Evolutionary conservation across 352 stramenopile species (phyloP).

Genomic region (Globisporangium orthogonon): DNA sequence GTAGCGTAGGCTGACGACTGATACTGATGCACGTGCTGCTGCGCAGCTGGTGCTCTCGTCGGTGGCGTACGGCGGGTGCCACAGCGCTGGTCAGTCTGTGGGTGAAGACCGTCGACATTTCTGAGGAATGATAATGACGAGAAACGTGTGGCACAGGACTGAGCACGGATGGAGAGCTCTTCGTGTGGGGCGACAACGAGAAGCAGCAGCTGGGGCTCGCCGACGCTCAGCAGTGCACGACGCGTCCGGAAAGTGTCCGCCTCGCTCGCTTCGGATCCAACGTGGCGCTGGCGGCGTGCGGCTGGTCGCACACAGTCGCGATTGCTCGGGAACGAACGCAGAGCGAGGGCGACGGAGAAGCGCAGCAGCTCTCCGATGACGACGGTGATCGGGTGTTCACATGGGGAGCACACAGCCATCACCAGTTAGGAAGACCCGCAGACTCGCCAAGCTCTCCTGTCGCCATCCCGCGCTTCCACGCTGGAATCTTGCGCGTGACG

Average conservation of each 20-base stretch:
- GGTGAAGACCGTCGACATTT: too few species aligned
- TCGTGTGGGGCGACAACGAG: slow-evolving; percentile 66
- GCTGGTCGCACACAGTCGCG: slow-evolving; percentile 66
- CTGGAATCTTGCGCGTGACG: slow-evolving; percentile 20
- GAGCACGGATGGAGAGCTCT: slow-evolving; percentile 26
- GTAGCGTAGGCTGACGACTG: background rate
- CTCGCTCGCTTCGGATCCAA: background rate
- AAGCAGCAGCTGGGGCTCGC: slow-evolving; percentile 35
- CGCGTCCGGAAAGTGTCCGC: background rate
- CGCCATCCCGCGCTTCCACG: slow-evolving; percentile 2
- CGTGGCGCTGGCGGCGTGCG: slow-evolving; percentile 43
- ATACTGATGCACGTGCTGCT: background rate
- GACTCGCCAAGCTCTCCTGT: background rate
- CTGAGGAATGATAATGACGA: background rate
- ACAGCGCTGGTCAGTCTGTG: slow-evolving; percentile 43
- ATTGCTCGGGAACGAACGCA: slow-evolving; percentile 9
- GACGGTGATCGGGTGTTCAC: slow-evolving; percentile 28
- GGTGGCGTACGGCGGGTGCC: slow-evolving; percentile 54
- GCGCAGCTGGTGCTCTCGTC: slow-evolving; percentile 21
- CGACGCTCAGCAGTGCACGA: background rate
- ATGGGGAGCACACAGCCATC: slow-evolving; percentile 50
- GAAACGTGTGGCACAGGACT: slow-evolving; percentile 16
- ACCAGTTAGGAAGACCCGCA: slow-evolving; percentile 33
- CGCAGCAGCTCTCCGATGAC: background rate
- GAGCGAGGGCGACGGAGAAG: slow-evolving; percentile 3